Conservation (phyloP, 768 basidiomycete species). For the Lactifluus volemus region DNA sequence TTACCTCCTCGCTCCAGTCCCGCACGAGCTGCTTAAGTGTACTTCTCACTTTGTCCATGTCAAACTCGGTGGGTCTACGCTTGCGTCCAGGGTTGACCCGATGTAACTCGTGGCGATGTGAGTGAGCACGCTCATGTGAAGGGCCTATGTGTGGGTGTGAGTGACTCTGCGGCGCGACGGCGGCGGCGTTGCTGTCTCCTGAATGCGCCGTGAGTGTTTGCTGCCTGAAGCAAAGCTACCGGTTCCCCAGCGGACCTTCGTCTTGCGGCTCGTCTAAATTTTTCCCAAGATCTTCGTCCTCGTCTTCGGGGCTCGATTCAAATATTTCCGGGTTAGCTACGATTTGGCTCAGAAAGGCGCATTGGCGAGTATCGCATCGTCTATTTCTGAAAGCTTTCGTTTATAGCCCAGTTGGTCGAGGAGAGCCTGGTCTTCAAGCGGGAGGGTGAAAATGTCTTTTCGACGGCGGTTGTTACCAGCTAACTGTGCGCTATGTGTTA, state of each 20-base stretch:
- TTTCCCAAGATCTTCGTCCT: slow-evolving; percentile 25
- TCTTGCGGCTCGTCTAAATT: slow-evolving; percentile 10
- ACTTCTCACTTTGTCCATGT: slow-evolving; percentile 87
- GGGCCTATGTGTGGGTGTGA: slow-evolving; percentile 22
- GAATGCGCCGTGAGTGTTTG: neutral
- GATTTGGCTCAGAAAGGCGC: slow-evolving; percentile 69
- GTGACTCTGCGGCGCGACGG: slow-evolving; percentile 18
- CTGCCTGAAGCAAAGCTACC: neutral
- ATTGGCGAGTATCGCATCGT: slow-evolving; percentile 73
- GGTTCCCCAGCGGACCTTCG: slow-evolving; percentile 4
- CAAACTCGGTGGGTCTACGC: slow-evolving; percentile 54
- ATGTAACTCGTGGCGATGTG: slow-evolving; percentile 22
- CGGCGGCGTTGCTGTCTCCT: neutral
- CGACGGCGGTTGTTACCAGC: slow-evolving; percentile 57
- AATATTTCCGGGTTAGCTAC: slow-evolving; percentile 79
- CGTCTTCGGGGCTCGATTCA: slow-evolving; percentile 37
- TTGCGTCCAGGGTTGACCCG: slow-evolving; percentile 20
- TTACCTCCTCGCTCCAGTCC: slow-evolving; percentile 84
- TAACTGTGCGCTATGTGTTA: slow-evolving; percentile 29
- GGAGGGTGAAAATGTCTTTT: slow-evolving; percentile 68
- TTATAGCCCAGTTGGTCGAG: slow-evolving; percentile 65
- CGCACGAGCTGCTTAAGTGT: slow-evolving; percentile 89
- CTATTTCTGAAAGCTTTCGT: slow-evolving; percentile 69
- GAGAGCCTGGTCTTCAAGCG: slow-evolving; percentile 58
- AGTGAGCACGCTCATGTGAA: slow-evolving; percentile 30